These are phyloP conservation scores for Poteriospumella lacustris DNA, from an alignment of 108 stramenopile genomes.

Conservation along the genomic window DNA sequence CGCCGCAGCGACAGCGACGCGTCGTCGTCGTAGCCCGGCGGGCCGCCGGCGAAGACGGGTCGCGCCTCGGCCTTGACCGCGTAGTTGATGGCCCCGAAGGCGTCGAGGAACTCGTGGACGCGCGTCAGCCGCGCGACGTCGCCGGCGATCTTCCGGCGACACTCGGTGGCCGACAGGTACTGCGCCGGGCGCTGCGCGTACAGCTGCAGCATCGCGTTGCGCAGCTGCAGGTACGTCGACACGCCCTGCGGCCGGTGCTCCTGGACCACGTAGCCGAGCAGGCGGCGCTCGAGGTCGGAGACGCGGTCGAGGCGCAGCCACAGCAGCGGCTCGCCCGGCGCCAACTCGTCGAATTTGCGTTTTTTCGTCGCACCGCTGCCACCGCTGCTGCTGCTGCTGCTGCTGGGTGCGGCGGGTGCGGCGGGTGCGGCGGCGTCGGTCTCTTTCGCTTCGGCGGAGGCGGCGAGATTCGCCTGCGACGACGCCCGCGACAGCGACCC, in stretches of 20 bases:
- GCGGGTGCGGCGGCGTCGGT: not conserved
- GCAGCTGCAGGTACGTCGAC: not conserved
- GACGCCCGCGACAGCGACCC: not conserved
- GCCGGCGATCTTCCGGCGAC: constrained; percentile 15
- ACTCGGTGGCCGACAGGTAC: constrained; percentile 25
- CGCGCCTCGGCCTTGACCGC: not conserved
- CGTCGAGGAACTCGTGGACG: constrained; percentile 16
- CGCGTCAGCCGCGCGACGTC: not conserved
- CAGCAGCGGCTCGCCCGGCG: not conserved
- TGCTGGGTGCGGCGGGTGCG: not conserved
- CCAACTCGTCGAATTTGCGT: no score
- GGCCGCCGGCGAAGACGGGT: no score
- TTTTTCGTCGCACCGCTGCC: no score
- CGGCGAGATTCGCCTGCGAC: not conserved
- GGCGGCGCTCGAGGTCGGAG: not conserved
- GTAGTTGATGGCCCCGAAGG: not conserved
- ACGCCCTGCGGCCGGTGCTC: not conserved
- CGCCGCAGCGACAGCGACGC: not conserved
- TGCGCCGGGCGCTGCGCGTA: not conserved
- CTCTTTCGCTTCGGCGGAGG: not conserved
- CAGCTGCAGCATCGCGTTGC: not conserved
- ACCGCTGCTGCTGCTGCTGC: not conserved
- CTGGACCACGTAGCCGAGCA: not conserved
- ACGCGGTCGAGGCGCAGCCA: not conserved
- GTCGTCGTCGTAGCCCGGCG: not conserved